A percentile compares a stretch with the other conserved stretches of the same genome.
Conservation (phyloP, 23 red algal genomes). For the Gracilaria caudata region DNA sequence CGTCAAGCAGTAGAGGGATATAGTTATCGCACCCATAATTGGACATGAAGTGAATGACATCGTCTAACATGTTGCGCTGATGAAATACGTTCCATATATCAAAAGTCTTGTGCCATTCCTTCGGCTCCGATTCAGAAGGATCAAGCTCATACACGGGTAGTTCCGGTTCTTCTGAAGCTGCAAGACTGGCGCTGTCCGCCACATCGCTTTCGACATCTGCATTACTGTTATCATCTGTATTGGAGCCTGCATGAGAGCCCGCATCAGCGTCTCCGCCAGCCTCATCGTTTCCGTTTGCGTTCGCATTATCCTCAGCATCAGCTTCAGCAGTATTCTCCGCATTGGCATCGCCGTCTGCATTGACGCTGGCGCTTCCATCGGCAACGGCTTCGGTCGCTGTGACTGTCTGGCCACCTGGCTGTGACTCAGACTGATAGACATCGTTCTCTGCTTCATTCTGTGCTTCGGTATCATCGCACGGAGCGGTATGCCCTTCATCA, state of each 20-base stretch:
- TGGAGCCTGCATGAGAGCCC: not conserved
- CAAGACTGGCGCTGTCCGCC: slow-evolving; percentile 9
- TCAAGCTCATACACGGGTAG: slow-evolving; percentile 3
- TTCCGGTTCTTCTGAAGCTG: slow-evolving; percentile 1
- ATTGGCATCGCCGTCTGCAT: not conserved
- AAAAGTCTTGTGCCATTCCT: slow-evolving; percentile 60
- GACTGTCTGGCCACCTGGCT: not conserved
- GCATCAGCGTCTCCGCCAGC: not conserved
- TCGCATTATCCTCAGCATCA: not conserved
- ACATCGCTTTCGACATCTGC: slow-evolving; percentile 22
- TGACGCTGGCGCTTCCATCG: not conserved
- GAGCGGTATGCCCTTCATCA: not conserved
- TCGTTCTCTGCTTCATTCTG: not conserved
- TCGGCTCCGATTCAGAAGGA: slow-evolving; percentile 1
- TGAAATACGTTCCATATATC: slow-evolving; percentile 48
- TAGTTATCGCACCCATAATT: slow-evolving; percentile 36
- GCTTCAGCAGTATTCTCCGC: not conserved
- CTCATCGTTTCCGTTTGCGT: not conserved
- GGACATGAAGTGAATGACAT: slow-evolving; percentile 46
- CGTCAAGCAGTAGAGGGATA: slow-evolving; percentile 20
- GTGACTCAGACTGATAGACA: not conserved
- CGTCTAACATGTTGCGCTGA: slow-evolving; percentile 41
- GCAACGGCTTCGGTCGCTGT: not conserved
- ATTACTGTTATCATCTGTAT: slow-evolving; percentile 11
- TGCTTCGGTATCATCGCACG: not conserved